phyloP scores from a whole-genome alignment of 805 yeast genomes.

The Danielia oregonensis region DNA sequence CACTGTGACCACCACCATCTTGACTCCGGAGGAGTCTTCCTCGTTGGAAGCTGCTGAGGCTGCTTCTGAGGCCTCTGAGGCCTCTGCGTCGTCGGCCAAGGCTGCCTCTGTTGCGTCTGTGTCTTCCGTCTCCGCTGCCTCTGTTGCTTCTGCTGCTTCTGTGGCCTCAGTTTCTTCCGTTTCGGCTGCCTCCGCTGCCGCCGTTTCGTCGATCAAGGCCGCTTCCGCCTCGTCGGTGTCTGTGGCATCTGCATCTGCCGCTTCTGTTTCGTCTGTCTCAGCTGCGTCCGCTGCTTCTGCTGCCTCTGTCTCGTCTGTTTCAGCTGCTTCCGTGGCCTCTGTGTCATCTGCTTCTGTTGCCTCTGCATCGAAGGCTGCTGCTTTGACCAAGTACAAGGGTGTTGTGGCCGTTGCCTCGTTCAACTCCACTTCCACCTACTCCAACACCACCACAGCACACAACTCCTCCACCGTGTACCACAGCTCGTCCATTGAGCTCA shows the following conservation, averaged over 20 bases:
- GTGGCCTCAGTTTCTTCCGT: constrained; percentile 13
- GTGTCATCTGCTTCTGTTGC: constrained; percentile 6
- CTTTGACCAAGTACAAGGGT: constrained; percentile 16
- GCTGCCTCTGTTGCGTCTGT: constrained; percentile 11
- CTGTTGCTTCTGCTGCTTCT: constrained; percentile 9
- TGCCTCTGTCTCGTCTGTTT: constrained; percentile 1
- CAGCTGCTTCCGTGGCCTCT: constrained; percentile 6
- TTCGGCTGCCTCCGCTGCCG: constrained; percentile 1
- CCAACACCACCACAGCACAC: constrained; percentile 7
- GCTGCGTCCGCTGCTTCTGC: constrained; percentile 13
- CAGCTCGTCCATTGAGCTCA: constrained; percentile 2
- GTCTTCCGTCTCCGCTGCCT: constrained; percentile 13
- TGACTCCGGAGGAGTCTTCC: constrained; percentile 21
- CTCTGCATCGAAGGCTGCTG: constrained; percentile 5
- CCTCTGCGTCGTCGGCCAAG: constrained; percentile 5
- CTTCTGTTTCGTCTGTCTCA: constrained; percentile 5
- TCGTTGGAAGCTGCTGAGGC: constrained; percentile 27
- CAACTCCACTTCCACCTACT: constrained; percentile 5
- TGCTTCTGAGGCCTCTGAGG: constrained; percentile 18
- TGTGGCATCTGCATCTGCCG: constrained; percentile 6
- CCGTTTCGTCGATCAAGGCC: constrained; percentile 4
- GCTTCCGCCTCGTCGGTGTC: constrained; percentile 2
- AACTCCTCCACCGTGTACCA: constrained; percentile 7
- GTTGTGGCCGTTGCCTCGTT: constrained; percentile 23
- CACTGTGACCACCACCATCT: constrained; percentile 27